These are phyloP conservation scores for Paecilomyces sp. DNA, from an alignment of 2,329 filamentous ascomycete genomes.

Conservation along the genomic window DNA sequence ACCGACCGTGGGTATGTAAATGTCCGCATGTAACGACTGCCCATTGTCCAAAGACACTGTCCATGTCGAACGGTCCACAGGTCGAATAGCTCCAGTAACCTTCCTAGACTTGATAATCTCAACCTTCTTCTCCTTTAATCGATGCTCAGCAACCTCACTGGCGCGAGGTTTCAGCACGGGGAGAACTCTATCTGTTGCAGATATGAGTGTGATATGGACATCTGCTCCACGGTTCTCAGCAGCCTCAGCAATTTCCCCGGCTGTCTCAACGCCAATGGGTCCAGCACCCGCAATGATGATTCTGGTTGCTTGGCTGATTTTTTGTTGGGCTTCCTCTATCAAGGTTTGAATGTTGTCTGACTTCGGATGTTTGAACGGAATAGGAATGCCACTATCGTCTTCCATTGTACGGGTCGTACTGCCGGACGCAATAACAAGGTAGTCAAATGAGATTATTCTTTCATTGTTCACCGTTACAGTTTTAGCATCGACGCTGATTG, in stretches of 20 bases:
- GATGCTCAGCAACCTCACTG: constrained; percentile 35
- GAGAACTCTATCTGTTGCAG: constrained; percentile 19
- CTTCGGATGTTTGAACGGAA: constrained; percentile 32
- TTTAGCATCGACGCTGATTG: constrained; percentile 34
- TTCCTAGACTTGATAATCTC: constrained; percentile 30
- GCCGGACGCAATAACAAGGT: constrained; percentile 47
- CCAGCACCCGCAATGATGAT: constrained; percentile 39
- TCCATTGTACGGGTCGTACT: constrained; percentile 27
- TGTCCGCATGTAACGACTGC: constrained; percentile 39
- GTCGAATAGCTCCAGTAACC: constrained; percentile 26
- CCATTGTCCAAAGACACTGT: constrained; percentile 41
- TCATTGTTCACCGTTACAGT: constrained; percentile 32
- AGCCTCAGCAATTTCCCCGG: constrained; percentile 34
- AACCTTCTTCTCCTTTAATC: constrained; percentile 43
- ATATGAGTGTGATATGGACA: constrained; percentile 24
- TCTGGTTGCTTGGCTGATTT: constrained; percentile 24
- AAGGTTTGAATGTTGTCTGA: constrained; percentile 21
- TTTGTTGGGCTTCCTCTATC: constrained; percentile 17
- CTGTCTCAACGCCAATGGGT: constrained; percentile 36
- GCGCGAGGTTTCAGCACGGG: constrained; percentile 20
- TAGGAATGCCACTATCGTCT: constrained; percentile 1
- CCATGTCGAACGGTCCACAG: constrained; percentile 26
- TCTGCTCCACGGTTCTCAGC: constrained; percentile 20
- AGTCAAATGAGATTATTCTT: constrained; percentile 38
- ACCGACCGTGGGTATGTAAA: constrained; percentile 49